A percentile compares a stretch with the other conserved stretches of the same genome.
phyloP scores from a whole-genome alignment of 169 alveolate genomes.

The Plasmodium berghei region DNA sequence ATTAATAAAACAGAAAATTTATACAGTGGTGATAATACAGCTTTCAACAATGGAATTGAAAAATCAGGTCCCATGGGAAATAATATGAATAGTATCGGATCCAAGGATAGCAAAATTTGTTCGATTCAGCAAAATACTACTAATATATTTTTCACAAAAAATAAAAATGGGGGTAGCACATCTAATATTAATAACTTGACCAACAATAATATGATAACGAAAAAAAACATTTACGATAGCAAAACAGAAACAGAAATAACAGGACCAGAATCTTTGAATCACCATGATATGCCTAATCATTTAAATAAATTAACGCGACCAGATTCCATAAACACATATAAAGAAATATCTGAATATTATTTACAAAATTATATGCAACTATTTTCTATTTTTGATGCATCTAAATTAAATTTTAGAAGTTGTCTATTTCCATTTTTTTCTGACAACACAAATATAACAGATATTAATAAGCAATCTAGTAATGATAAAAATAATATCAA shows the following conservation, averaged over 20 bases:
- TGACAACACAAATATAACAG: slow-evolving; percentile 12
- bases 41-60: neutral
- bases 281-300: slow-evolving; percentile 1
- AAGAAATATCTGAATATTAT: slow-evolving; percentile 72
- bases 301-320: slow-evolving; percentile 6
- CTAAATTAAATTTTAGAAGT: slow-evolving; percentile 59
- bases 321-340: slow-evolving; percentile 32
- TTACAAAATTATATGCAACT: slow-evolving; percentile 56
- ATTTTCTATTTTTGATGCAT: slow-evolving; percentile 54
- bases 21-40: neutral
- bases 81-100: too few species aligned
- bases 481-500: too few species aligned
- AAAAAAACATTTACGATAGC: neutral
- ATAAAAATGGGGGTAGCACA: neutral
- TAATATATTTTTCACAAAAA: neutral
- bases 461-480: neutral
- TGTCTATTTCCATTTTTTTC: slow-evolving; percentile 55
- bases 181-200: neutral
- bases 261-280: neutral
- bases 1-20: neutral
- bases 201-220: neutral
- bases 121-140: neutral
- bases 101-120: neutral
- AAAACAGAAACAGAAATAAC: neutral
- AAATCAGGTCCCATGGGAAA: neutral